Evolutionary conservation across 1,139 yeast species (phyloP).

Genomic region (Kodamaea arcana): DNA sequence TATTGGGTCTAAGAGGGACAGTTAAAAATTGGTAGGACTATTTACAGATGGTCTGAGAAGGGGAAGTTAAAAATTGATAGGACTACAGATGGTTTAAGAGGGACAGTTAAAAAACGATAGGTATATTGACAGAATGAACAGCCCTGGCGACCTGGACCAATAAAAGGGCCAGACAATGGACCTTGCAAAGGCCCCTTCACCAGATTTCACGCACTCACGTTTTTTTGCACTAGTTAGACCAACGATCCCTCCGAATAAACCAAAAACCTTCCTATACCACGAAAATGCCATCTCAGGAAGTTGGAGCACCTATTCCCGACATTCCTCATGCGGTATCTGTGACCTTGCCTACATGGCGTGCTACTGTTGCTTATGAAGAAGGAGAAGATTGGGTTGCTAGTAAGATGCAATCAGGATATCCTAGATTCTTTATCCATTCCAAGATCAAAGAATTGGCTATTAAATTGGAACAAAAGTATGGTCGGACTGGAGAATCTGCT

Average conservation of each 20-base stretch:
- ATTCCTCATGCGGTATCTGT: slow-evolving; percentile 93
- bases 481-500: slow-evolving; percentile 68
- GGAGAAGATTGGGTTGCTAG: slow-evolving; percentile 81
- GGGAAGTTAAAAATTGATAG: too few species aligned
- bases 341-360: slow-evolving; percentile 90
- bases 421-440: slow-evolving; percentile 78
- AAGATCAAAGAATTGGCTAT: slow-evolving; percentile 60
- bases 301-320: slow-evolving; percentile 86
- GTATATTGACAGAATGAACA: too few species aligned
- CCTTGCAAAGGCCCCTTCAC: too few species aligned
- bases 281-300: slow-evolving; percentile 35
- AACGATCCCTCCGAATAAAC: slow-evolving; percentile 1
- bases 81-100: too few species aligned
- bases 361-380: slow-evolving; percentile 88
- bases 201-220: slow-evolving; percentile 8
- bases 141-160: too few species aligned
- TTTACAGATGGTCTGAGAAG: too few species aligned
- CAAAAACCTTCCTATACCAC: neutral
- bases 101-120: too few species aligned
- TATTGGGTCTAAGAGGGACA: too few species aligned
- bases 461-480: slow-evolving; percentile 56
- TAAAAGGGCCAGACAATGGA: too few species aligned
- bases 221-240: slow-evolving; percentile 7
- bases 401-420: slow-evolving; percentile 84
- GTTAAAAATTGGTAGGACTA: too few species aligned